phyloP scores from a whole-genome alignment of 2,329 filamentous ascomycete species.

The Ophiostoma ips region DNA sequence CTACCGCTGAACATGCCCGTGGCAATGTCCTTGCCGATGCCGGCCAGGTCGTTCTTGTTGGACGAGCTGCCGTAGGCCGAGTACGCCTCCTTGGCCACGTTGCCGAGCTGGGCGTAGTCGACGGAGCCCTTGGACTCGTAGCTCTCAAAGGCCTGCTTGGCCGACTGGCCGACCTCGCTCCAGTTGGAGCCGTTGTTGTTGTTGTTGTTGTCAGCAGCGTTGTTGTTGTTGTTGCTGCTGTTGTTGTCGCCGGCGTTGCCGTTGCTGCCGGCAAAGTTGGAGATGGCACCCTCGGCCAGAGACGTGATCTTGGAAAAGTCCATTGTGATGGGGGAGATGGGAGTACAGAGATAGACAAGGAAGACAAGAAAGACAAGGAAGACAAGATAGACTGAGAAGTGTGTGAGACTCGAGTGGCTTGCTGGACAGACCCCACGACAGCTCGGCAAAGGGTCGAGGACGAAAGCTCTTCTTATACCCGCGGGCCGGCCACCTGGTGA shows the following conservation, averaged over 20 bases:
- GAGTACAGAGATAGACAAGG: neutral
- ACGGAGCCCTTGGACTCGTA: constrained; percentile 20
- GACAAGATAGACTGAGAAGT: neutral
- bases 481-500: no score
- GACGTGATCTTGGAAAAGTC: constrained; percentile 16
- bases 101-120: constrained; percentile 20
- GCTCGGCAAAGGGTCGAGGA: neutral
- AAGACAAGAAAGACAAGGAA: neutral
- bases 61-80: constrained; percentile 12
- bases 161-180: constrained; percentile 12
- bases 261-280: constrained; percentile 9
- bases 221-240: constrained; percentile 4
- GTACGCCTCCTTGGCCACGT: constrained; percentile 22
- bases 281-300: constrained; percentile 15
- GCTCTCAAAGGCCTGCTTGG: constrained; percentile 14
- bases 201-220: constrained; percentile 2
- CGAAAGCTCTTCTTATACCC: constrained; percentile 3
- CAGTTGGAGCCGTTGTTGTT: constrained; percentile 7
- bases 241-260: constrained; percentile 9
- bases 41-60: constrained; percentile 9
- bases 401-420: no score
- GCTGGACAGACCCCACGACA: neutral
- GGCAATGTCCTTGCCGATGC: constrained; percentile 11
- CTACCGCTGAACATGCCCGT: constrained; percentile 4
- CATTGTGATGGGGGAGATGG: constrained; percentile 11